Base-by-base conservation (phyloP, 2,329 filamentous ascomycete genomes). In the Aplosporella prunicola region DNA sequence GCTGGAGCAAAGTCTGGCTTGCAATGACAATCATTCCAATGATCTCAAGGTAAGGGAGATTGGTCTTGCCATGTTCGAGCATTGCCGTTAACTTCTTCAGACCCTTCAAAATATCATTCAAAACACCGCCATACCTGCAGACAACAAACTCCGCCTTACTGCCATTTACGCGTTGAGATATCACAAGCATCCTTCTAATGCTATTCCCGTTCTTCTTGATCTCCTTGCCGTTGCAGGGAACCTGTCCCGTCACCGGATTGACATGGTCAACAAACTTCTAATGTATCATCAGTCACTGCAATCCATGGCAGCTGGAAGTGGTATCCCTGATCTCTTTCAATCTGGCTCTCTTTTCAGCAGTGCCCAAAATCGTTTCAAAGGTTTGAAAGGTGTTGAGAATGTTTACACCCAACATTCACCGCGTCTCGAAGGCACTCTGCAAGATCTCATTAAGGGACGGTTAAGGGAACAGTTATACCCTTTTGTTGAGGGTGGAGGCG, bases 401-500 rank as follows among this genome's bases (percentile, higher is more conserved):
- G 91, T 98, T 18, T 98, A 98, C 58, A 98, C 91, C 0, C 93
- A 98, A 58, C 91, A 98, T 59, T 93, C 86, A 5, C 87, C 93
- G 0, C 72, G 86, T 15, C 62, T 98, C 11, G 88, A 95, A 58
- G 74, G 75, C 16, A 96, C 87, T 1, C 64, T 98, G 13, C 89
- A 95, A 55, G 89, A 89, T 50, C 68, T 98, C 35, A 88, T 96
- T 64, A 95, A 94, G 56, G 93, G 91, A 0, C 77, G 83, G 20
- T 63, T 98, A 41, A 82, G 78, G 51, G 85, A 93, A 51, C 76
- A 87, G 46, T 77, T 91, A 44, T 96, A 93, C 54, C 93, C 91
- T 0, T 98, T 96, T 54, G 75, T 96, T 5, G 91, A 96, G 49
- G 86, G 85, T 5, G 81, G 82, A 11, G 82, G 83, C 2, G 77